These are phyloP conservation scores for barrel medic (Medicago truncatula) DNA, from an alignment of 306 rosid species.

Conservation along the genomic window DNA sequence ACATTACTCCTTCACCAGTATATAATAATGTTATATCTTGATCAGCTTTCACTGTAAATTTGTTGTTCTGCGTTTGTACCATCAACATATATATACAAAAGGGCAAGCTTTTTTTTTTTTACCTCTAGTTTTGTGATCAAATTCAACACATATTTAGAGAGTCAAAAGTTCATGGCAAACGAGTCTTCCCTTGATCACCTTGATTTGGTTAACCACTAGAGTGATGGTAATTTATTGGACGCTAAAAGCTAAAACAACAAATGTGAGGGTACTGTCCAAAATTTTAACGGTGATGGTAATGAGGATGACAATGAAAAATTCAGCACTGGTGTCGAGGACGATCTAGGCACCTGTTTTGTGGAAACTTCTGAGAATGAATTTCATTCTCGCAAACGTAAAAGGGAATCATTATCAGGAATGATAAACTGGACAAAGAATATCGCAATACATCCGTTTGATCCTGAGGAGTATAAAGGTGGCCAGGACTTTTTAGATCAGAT, in stretches of 20 bases:
- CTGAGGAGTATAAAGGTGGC: conserved; percentile 55
- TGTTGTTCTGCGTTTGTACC: conserved; percentile 13
- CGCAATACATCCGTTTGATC: conserved; percentile 62
- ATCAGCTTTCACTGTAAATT: conserved; percentile 10
- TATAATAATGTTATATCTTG: conserved; percentile 29
- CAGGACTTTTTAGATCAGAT: conserved; percentile 60
- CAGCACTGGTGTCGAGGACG: conserved; percentile 25
- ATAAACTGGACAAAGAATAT: conserved; percentile 65
- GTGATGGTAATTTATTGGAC: conserved; percentile 37
- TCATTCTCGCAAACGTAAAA: conserved; percentile 59
- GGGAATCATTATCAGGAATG: conserved; percentile 66
- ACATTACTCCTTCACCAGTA: neutral
- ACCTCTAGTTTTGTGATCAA: neutral
- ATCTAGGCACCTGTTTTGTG: conserved; percentile 28
- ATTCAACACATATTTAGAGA: conserved; percentile 10
- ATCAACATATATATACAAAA: conserved; percentile 31
- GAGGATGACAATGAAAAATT: conserved; percentile 34
- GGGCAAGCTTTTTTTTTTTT: neutral
- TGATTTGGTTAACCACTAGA: conserved; percentile 44
- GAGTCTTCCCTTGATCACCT: conserved; percentile 53
- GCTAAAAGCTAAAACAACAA: conserved; percentile 34
- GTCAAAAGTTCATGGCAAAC: conserved; percentile 70
- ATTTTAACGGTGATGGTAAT: conserved; percentile 7
- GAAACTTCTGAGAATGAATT: conserved; percentile 45
- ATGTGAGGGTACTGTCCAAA: conserved; percentile 37